These are phyloP conservation scores for Termitomyces sp. DNA, from an alignment of 768 basidiomycete species.

Conservation along the genomic window DNA sequence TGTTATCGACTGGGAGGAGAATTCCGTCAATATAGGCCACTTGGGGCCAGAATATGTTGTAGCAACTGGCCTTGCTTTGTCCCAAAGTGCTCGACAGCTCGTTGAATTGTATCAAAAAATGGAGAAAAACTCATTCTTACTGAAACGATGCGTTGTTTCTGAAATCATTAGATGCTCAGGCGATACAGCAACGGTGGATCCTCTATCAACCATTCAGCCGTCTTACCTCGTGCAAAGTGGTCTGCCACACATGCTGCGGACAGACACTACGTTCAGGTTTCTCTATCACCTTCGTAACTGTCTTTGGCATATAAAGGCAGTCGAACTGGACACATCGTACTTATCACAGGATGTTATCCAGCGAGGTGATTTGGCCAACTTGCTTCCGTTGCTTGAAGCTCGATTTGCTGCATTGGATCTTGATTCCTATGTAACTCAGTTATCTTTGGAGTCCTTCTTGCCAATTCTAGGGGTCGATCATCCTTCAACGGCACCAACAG, in stretches of 20 bases:
- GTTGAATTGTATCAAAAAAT: slow-evolving; percentile 20
- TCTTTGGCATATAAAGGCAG: slow-evolving; percentile 36
- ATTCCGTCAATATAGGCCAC: slow-evolving; percentile 28
- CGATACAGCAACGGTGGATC: slow-evolving; percentile 53
- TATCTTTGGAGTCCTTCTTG: slow-evolving; percentile 25
- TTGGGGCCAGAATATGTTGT: slow-evolving; percentile 35
- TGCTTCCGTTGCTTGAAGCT: slow-evolving; percentile 31
- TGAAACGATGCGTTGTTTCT: slow-evolving; percentile 35
- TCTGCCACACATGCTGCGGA: slow-evolving; percentile 58
- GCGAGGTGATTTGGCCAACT: slow-evolving; percentile 19
- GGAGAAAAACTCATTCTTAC: slow-evolving; percentile 20
- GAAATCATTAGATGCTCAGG: slow-evolving; percentile 47
- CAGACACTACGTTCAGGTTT: slow-evolving; percentile 67
- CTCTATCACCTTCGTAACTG: slow-evolving; percentile 73
- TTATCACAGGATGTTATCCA: neutral
- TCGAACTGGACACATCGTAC: slow-evolving; percentile 17
- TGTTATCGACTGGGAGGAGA: slow-evolving; percentile 12
- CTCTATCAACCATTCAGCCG: slow-evolving; percentile 77
- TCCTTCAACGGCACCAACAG: neutral
- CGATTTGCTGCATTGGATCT: slow-evolving; percentile 37
- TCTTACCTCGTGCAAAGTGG: slow-evolving; percentile 80
- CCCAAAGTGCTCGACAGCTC: slow-evolving; percentile 19
- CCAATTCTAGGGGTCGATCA: slow-evolving; percentile 13
- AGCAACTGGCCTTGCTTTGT: slow-evolving; percentile 26
- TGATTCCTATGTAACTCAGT: slow-evolving; percentile 28